These are phyloP conservation scores for Puccinia polysora DNA, from an alignment of 1,284 basidiomycete species.

Conservation along the genomic window DNA sequence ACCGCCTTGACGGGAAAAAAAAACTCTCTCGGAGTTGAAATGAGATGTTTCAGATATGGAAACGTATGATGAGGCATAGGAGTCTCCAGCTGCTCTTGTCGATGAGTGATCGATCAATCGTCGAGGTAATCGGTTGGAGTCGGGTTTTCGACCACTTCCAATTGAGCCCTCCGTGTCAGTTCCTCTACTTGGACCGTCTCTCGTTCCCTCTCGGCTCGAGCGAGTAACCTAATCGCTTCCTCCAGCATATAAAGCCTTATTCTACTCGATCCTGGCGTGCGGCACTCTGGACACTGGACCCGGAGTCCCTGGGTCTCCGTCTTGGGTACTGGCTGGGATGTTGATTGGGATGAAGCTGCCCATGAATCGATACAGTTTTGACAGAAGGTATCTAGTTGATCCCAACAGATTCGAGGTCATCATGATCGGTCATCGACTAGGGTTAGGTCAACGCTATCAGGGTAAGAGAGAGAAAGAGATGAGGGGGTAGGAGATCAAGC, in stretches of 20 bases:
- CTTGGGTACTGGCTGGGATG: not conserved
- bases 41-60: no score
- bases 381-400: slow-evolving; percentile 39
- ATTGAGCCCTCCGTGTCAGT: not conserved
- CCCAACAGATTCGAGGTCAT: not conserved
- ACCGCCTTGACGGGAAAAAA: no score
- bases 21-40: no score
- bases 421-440: not conserved
- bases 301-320: not conserved
- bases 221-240: slow-evolving; percentile 39
- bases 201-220: slow-evolving; percentile 31
- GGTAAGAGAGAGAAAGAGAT: not conserved
- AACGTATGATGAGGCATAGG: no score
- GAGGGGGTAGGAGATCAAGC: not conserved
- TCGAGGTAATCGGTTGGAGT: slow-evolving; percentile 15
- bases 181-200: slow-evolving; percentile 8
- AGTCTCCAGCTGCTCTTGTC: no score
- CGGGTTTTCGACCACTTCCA: slow-evolving; percentile 17
- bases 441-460: no score
- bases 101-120: no score
- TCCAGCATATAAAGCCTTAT: slow-evolving; percentile 42
- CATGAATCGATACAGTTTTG: slow-evolving; percentile 35
- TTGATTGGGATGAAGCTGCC: not conserved
- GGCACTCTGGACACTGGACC: slow-evolving; percentile 38
- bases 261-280: slow-evolving; percentile 13